Evolutionary conservation across 2,329 filamentous ascomycete species (phyloP).

Genomic region (Calonectria montana): DNA sequence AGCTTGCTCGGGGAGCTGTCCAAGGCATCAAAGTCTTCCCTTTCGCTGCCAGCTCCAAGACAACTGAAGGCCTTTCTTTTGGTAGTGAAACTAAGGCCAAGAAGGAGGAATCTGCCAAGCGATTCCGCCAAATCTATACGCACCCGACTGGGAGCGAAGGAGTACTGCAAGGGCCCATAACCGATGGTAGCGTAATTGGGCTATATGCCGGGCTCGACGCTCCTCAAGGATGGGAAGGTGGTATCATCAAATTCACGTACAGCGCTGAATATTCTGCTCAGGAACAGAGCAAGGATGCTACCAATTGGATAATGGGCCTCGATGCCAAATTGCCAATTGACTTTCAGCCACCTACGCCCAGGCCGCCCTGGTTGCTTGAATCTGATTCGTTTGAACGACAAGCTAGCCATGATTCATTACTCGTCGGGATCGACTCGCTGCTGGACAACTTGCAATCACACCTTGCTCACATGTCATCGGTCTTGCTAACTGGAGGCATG

Average conservation of each 20-base stretch:
- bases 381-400: slow-evolving; percentile 63
- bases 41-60: slow-evolving; percentile 71
- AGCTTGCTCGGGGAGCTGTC: slow-evolving; percentile 74
- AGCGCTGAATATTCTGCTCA: slow-evolving; percentile 46
- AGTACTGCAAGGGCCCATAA: slow-evolving; percentile 85
- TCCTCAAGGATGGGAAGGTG: slow-evolving; percentile 81
- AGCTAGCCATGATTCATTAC: slow-evolving; percentile 65
- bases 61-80: slow-evolving; percentile 79
- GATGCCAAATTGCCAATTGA: slow-evolving; percentile 81
- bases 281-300: slow-evolving; percentile 59
- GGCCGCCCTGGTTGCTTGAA: slow-evolving; percentile 67
- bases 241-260: slow-evolving; percentile 80
- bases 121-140: slow-evolving; percentile 78
- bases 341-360: slow-evolving; percentile 78
- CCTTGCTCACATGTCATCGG: slow-evolving; percentile 86
- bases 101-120: slow-evolving; percentile 79
- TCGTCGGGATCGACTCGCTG: slow-evolving; percentile 88
- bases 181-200: slow-evolving; percentile 85
- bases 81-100: slow-evolving; percentile 89
- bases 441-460: slow-evolving; percentile 80
- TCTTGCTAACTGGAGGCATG: slow-evolving; percentile 87
- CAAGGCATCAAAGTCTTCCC: slow-evolving; percentile 82
- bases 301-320: slow-evolving; percentile 80
- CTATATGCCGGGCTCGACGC: slow-evolving; percentile 64
- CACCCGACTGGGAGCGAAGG: slow-evolving; percentile 65